Evolutionary conservation across 805 yeast species (phyloP), one percentile per base, ranked within the genome.

Genomic region (Wickerhamiella australiensis): DNA sequence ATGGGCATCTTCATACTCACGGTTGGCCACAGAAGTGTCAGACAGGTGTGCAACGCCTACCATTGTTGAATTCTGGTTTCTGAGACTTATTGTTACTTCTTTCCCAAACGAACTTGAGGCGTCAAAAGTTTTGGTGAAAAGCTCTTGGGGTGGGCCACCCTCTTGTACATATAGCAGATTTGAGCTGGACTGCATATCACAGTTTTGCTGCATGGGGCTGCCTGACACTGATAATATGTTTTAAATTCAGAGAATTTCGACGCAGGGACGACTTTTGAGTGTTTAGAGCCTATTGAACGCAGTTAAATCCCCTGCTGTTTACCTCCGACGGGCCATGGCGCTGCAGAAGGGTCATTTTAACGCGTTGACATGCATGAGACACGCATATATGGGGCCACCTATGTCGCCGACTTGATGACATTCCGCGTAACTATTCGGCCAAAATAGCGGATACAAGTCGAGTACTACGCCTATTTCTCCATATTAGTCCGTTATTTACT

Each of bases 31-130:
- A 20, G 4, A 7, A 6, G 29, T 25, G 13, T 41, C 44, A 13
- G 31, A 23, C 44, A 41, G 29, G 29, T 41, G 44, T 12, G 31
- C 44, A 13, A 41, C 21, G 44, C 44, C 44, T 23, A 33, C 31
- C 44, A 41, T 41, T 17, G 20, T 41, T 17, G 21, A 4, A 33
- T 33, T 17, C 5, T 15, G 21, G 38, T n/a, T 33, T 15, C 9
- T 9, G 13, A n/a, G 38, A 17, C 18, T 33, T 15, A 33, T 33
- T 4, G 9, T 33, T 33, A 12, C 33, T 29, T 6, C 15, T 33
- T 17, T 3, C 20, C 13, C 18, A 11, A 15, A 33, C 38, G 20
- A 33, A 33, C 38, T 33, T 33, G 7, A n/a, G 20, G 38, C 15
- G 5, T 4, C 20, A 33, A 33, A 33, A 33, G 38, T 33, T 33